Conservation (phyloP, 768 basidiomycete species). For the Chalciporus chontae region DNA sequence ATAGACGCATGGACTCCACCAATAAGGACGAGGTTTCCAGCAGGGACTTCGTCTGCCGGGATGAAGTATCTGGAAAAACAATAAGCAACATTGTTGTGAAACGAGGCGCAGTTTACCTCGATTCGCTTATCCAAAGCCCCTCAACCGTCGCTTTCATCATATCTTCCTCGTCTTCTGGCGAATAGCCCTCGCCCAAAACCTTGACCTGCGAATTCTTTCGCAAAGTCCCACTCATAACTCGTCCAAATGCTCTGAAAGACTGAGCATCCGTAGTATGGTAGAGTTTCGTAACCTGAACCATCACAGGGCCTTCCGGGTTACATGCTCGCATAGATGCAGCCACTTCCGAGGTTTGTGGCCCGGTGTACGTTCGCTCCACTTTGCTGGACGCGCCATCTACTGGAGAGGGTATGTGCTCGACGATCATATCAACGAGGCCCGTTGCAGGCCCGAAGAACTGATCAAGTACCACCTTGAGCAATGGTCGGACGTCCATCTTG, state of each 20-base stretch:
- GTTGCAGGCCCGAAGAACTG: conserved; percentile 94
- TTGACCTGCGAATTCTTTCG: conserved; percentile 81
- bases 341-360: conserved; percentile 78
- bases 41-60: conserved; percentile 81
- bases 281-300: conserved; percentile 91
- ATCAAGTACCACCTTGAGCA: conserved; percentile 88
- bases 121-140: conserved; percentile 86
- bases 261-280: conserved; percentile 97
- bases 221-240: conserved; percentile 90
- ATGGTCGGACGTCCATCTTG: conserved; percentile 97
- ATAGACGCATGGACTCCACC: conserved; percentile 94
- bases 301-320: conserved; percentile 79
- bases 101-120: conserved; percentile 52
- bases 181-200: conserved; percentile 97
- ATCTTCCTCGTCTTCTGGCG: conserved; percentile 99
- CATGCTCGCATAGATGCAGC: conserved; percentile 80
- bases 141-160: conserved; percentile 86
- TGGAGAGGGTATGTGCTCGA: conserved; percentile 86
- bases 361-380: conserved; percentile 83
- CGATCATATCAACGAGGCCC: conserved; percentile 91
- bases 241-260: conserved; percentile 93
- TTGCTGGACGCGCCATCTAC: conserved; percentile 54
- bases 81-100: neutral
- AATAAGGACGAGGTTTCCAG: conserved; percentile 91
- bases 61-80: conserved; percentile 70